Evolutionary conservation across 352 stramenopile genomes (phyloP).

Genomic region (Phytopythium oedochilum): DNA sequence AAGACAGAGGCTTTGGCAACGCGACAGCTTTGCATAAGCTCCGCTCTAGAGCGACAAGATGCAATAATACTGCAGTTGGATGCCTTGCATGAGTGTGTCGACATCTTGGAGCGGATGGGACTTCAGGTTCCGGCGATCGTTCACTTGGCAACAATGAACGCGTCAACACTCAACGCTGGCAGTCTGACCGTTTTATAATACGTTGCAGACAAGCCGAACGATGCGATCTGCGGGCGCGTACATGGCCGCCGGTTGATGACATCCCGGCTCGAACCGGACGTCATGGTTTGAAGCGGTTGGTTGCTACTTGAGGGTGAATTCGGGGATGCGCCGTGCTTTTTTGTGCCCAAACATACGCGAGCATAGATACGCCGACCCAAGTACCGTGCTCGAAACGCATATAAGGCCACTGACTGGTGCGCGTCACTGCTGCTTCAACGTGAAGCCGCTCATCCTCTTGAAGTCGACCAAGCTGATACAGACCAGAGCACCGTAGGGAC

Average conservation of each 20-base stretch:
- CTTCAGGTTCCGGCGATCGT: neutral
- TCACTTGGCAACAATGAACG: neutral
- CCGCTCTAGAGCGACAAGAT: too few species aligned
- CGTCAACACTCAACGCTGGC: too few species aligned
- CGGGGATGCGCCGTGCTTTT: neutral
- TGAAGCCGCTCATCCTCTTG: neutral
- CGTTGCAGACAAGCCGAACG: neutral
- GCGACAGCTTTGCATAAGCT: too few species aligned
- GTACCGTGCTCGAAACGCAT: neutral
- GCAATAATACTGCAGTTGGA: too few species aligned
- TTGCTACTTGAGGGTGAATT: conserved; percentile 3
- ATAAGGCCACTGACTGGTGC: neutral
- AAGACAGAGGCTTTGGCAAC: too few species aligned
- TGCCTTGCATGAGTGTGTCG: neutral
- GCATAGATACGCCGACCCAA: neutral
- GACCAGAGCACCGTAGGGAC: neutral
- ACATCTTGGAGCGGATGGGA: neutral
- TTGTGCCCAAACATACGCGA: conserved; percentile 1
- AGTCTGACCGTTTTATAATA: too few species aligned
- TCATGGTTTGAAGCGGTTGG: neutral
- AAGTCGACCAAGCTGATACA: neutral
- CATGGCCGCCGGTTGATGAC: neutral
- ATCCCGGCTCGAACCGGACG: neutral
- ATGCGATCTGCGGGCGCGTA: neutral
- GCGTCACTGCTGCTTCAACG: neutral